phyloP scores from a whole-genome alignment of 2,329 filamentous ascomycete genomes.

The Tolypocladium guangdongense region DNA sequence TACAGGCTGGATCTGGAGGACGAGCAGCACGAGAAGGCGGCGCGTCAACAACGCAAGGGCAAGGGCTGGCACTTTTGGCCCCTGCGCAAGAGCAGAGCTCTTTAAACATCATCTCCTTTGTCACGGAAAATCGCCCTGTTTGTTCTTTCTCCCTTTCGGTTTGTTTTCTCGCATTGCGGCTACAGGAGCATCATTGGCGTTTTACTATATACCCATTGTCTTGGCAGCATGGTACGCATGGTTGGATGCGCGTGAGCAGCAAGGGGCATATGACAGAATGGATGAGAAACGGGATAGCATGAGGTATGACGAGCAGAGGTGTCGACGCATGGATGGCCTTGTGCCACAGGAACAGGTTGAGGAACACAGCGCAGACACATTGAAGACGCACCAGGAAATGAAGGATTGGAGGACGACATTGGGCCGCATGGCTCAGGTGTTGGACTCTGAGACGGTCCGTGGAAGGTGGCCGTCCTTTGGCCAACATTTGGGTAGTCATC shows the following conservation, averaged over 20 bases:
- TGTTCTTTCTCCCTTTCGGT: too few species aligned
- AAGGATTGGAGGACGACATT: too few species aligned
- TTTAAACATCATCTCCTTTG: neutral
- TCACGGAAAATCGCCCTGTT: neutral
- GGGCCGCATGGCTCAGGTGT: too few species aligned
- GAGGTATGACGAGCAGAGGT: neutral
- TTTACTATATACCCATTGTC: neutral
- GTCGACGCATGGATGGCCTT: neutral
- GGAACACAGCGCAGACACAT: neutral
- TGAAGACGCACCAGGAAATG: neutral
- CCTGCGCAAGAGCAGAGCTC: slow-evolving; percentile 13
- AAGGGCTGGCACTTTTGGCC: slow-evolving; percentile 19
- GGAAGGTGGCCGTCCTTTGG: too few species aligned
- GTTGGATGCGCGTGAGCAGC: neutral
- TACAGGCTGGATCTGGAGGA: slow-evolving; percentile 49
- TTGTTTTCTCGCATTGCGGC: neutral
- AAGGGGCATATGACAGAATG: neutral
- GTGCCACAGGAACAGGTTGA: neutral
- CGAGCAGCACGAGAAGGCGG: slow-evolving; percentile 20
- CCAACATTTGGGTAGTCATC: too few species aligned
- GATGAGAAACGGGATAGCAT: neutral
- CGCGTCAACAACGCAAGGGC: slow-evolving; percentile 10
- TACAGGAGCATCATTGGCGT: neutral
- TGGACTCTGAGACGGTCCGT: too few species aligned
- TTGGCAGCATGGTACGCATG: neutral